Conservation (phyloP, 208 protist genomes). For the Angomonas ambiguus region DNA sequence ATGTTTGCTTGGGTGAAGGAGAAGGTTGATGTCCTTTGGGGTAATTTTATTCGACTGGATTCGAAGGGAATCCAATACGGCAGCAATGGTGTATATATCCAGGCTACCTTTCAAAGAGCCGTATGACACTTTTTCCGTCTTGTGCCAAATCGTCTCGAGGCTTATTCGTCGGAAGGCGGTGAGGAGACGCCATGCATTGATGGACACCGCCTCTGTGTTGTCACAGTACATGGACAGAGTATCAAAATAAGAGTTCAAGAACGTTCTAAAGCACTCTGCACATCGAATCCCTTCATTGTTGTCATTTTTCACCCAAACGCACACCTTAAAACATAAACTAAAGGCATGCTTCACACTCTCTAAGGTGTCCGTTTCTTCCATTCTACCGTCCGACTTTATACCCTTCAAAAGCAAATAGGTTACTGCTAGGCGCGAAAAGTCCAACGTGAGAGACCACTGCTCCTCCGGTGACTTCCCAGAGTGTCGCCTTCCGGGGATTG, state of each 20-base stretch:
- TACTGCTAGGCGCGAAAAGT: constrained; percentile 14
- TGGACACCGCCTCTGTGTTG: not conserved
- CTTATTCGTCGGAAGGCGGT: constrained; percentile 10
- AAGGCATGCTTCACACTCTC: constrained; percentile 8
- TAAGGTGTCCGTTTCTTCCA: not conserved
- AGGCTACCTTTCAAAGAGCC: constrained; percentile 50
- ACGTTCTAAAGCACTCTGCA: constrained; percentile 24
- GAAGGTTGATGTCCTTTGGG: not conserved
- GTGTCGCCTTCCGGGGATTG: constrained; percentile 41
- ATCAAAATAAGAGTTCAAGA: constrained; percentile 13
- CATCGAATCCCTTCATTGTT: constrained; percentile 59
- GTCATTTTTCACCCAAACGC: constrained; percentile 70
- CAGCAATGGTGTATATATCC: constrained; percentile 38
- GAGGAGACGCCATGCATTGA: not conserved
- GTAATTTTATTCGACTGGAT: not conserved
- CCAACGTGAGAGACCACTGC: constrained; percentile 39
- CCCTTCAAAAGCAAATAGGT: constrained; percentile 1
- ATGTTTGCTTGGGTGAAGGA: constrained; percentile 8
- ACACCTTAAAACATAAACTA: constrained; percentile 57
- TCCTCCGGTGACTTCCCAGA: constrained; percentile 26
- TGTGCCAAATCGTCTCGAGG: constrained; percentile 39
- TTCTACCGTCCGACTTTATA: not conserved
- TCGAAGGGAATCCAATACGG: constrained; percentile 25
- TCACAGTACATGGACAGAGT: constrained; percentile 1
- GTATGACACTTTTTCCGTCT: constrained; percentile 54